These are phyloP conservation scores for Pyricularia sp. DNA, from an alignment of 2,329 filamentous ascomycete genomes.

Conservation along the genomic window DNA sequence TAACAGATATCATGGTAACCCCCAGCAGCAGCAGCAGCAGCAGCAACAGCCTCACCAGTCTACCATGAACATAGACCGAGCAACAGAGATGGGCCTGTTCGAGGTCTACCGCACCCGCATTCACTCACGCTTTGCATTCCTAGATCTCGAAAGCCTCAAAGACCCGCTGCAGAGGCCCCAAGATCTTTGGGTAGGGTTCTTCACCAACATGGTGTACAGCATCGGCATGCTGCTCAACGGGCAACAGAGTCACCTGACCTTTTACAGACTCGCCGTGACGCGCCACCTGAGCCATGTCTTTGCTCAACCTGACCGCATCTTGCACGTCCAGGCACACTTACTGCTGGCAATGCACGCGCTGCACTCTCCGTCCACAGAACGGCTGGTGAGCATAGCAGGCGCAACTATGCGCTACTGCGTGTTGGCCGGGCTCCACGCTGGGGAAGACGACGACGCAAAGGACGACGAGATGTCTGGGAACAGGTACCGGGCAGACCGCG, in stretches of 20 bases:
- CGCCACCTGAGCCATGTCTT: constrained; percentile 5
- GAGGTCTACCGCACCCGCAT: neutral
- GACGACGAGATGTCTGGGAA: constrained; percentile 9
- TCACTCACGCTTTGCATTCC: constrained; percentile 5
- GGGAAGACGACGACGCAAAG: constrained; percentile 6
- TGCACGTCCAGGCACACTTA: constrained; percentile 14
- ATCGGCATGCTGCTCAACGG: constrained; percentile 10
- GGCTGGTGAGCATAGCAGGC: constrained; percentile 17
- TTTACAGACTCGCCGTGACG: constrained; percentile 3
- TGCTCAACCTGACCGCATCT: constrained; percentile 9
- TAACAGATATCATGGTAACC: neutral
- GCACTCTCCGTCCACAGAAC: constrained; percentile 16
- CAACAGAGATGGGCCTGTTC: neutral
- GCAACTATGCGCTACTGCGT: constrained; percentile 18
- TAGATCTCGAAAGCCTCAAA: neutral
- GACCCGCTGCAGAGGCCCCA: neutral
- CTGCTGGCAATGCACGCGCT: constrained; percentile 17
- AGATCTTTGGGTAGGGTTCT: constrained; percentile 16
- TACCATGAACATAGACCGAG: neutral
- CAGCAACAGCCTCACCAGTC: neutral
- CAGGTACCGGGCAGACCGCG: neutral
- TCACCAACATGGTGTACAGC: constrained; percentile 16
- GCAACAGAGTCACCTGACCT: neutral
- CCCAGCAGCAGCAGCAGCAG: neutral
- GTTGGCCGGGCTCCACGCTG: constrained; percentile 17